These are phyloP conservation scores for Spathaspora arborariae DNA, from an alignment of 805 yeast genomes.

Conservation along the genomic window DNA sequence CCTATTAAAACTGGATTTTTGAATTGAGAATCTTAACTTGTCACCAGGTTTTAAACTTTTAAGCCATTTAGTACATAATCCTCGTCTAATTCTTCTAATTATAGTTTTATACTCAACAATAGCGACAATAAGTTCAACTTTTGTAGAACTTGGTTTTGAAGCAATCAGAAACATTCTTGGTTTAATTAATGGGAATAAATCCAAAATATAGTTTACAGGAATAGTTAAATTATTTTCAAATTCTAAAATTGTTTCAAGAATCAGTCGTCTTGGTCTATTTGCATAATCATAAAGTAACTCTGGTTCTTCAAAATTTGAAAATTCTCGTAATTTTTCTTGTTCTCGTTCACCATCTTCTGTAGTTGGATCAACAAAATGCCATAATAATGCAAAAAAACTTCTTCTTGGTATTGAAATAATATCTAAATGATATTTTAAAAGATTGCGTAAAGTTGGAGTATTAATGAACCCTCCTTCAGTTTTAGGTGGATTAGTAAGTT, in stretches of 20 bases:
- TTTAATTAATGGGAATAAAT: constrained; percentile 70
- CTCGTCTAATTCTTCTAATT: constrained; percentile 69
- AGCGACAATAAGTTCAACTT: constrained; percentile 71
- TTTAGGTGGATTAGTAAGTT: constrained; percentile 28
- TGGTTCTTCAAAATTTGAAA: constrained; percentile 64
- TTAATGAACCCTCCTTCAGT: constrained; percentile 60
- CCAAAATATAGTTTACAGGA: constrained; percentile 74
- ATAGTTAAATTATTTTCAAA: constrained; percentile 66
- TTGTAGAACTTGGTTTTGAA: constrained; percentile 41
- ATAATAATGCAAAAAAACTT: constrained; percentile 67
- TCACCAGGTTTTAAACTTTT: constrained; percentile 47
- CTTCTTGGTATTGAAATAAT: constrained; percentile 79
- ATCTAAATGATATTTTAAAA: constrained; percentile 79
- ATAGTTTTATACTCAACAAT: constrained; percentile 84
- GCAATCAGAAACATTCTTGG: constrained; percentile 88
- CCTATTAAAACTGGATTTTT: constrained; percentile 34
- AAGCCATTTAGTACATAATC: constrained; percentile 80
- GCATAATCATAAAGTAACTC: constrained; percentile 88
- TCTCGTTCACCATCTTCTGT: constrained; percentile 67
- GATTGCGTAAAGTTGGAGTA: constrained; percentile 63
- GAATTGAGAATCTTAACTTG: constrained; percentile 48
- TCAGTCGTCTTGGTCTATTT: constrained; percentile 86
- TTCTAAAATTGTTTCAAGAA: constrained; percentile 79
- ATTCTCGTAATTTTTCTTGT: constrained; percentile 69
- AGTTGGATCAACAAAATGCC: constrained; percentile 57